These are phyloP conservation scores for Vitellaria paradoxa DNA, from an alignment of 179 eudicot species.

Conservation along the genomic window DNA sequence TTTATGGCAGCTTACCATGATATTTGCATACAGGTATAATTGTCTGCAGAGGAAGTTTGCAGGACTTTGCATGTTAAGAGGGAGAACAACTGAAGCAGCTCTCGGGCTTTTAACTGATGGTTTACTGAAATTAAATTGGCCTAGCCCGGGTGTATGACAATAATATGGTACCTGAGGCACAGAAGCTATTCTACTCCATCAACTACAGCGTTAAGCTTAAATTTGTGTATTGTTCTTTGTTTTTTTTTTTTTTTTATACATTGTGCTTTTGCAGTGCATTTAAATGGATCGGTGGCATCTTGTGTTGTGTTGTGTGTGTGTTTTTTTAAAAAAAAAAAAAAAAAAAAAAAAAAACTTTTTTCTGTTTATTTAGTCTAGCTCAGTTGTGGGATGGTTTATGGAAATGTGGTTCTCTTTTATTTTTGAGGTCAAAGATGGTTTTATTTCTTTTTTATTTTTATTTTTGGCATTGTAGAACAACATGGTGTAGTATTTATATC, in stretches of 20 bases:
- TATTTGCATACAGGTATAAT: constrained; percentile 69
- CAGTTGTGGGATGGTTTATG: neutral
- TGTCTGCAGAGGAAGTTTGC: constrained; percentile 43
- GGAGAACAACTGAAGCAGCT: constrained; percentile 10
- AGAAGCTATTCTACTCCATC: neutral
- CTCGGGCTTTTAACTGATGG: neutral
- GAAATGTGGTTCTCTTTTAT: too few relatives aligned
- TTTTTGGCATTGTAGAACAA: too few relatives aligned
- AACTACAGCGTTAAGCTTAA: neutral
- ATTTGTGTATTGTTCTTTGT: neutral
- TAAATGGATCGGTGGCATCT: too few relatives aligned
- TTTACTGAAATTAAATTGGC: neutral
- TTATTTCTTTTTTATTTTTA: too few relatives aligned
- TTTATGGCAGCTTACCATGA: constrained; percentile 44
- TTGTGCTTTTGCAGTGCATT: neutral
- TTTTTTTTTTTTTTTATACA: neutral
- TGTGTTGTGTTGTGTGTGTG: too few relatives aligned
- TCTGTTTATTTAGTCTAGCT: neutral
- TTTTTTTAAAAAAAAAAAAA: too few relatives aligned
- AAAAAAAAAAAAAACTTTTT: too few relatives aligned
- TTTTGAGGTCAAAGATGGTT: too few relatives aligned
- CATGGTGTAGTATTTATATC: too few relatives aligned
- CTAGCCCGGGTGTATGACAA: neutral
- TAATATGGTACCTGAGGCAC: neutral
- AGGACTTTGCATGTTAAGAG: constrained; percentile 16